Evolutionary conservation across 2,329 filamentous ascomycete genomes (phyloP), one percentile per base, ranked within the genome.

Genomic region (Botrytis fabae): DNA sequence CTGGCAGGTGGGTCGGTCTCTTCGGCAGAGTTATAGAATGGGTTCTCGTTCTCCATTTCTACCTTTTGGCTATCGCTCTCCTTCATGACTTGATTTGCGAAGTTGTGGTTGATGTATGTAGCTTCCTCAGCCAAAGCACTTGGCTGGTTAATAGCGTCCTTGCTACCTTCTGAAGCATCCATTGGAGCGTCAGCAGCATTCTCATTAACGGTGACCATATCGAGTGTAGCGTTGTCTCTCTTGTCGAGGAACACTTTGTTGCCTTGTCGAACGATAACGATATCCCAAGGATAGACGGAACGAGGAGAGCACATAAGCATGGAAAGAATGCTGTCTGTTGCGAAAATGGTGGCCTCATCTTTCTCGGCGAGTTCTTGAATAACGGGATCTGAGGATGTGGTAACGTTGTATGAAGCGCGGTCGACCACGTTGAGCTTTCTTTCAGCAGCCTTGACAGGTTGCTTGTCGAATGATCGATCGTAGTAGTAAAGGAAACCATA

Each of bases 91-190:
- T 99, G 96, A 84, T 97, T 93, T 78, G 94, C 93, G 83, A 99
- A 99, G 87, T 98, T 97, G 89, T 98, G 96, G 90, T 99, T 99
- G 89, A 99, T 99, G 86, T 98, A 97, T 70, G 96, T 99, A 72
- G 96, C 96, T 85, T 99, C 96, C 83, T 98, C 92, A 80, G 97
- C 95, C 73, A 99, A 90, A 71, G 95, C 94, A 72, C 87, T 85
- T n/a, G 96, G 96, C 81, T 94, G 94, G 89, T 99, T 99, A 85
- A 99, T 92, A 77, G 89, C 87, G 82, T 99, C 96, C 85, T 97
- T 97, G 86, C 93, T 94, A 80, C 93, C 93, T 81, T 98, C 95
- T 73, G 93, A 91, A 42, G 92, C 90, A 83, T 99, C 96, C 70
- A 98, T 88, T 54, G 96, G 96, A 40, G 95, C 94, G 83, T 99